Conservation (phyloP, 108 stramenopile genomes). For the Pseudonitzschia pungens region DNA sequence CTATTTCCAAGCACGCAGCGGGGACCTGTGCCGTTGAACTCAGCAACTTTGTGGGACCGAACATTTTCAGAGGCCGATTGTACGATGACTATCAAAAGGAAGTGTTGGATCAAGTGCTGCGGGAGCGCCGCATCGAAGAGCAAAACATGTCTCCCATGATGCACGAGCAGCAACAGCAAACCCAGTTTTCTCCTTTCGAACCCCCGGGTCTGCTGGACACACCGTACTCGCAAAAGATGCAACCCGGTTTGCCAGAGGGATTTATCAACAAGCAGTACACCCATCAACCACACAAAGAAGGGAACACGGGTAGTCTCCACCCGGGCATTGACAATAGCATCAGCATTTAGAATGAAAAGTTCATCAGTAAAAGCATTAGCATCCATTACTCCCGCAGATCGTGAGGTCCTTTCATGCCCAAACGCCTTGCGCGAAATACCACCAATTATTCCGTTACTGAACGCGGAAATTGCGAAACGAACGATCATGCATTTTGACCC, state of each 20-base stretch:
- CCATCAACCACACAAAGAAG: neutral
- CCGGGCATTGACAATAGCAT: conserved; percentile 14
- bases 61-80: conserved; percentile 75
- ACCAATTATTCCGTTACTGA: too few relatives aligned
- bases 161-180: conserved; percentile 16
- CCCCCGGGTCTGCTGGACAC: conserved; percentile 51
- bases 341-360: conserved; percentile 13
- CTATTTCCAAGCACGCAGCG: conserved; percentile 79
- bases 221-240: conserved; percentile 34
- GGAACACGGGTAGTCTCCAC: neutral
- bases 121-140: conserved; percentile 51
- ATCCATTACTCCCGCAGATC: neutral
- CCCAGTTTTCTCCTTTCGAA: conserved; percentile 52
- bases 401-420: neutral
- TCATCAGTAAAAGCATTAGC: too few relatives aligned
- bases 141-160: conserved; percentile 28
- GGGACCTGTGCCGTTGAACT: conserved; percentile 81
- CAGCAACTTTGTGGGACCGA: conserved; percentile 64
- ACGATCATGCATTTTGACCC: too few relatives aligned
- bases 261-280: conserved; percentile 19
- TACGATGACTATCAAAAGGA: conserved; percentile 66
- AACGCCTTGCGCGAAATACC: too few relatives aligned
- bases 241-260: conserved; percentile 32
- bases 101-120: conserved; percentile 67
- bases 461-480: too few relatives aligned